Base-by-base conservation (phyloP, 805 yeast species). In the Wickerhamiella cacticola region DNA sequence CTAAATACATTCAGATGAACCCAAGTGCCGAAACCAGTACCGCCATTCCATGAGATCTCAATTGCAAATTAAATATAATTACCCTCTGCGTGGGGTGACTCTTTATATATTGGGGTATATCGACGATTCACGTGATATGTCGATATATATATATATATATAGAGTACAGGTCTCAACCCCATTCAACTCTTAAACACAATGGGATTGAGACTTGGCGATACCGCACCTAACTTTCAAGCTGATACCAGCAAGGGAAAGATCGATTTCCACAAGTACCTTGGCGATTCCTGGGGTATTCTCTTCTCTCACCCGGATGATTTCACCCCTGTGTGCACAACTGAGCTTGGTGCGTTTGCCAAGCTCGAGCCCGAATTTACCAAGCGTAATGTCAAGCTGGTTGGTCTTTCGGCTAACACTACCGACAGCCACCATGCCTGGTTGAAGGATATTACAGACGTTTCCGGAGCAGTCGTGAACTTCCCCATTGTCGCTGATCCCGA, bases 321-420 rank as follows among this genome's bases (percentile, higher is more conserved):
- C 74, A 86, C 96, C 18, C 96, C 96, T 45, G 95, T 86, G 50
- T 86, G 96, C 68, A 86, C 95, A 61, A 86, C 95, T 49, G 96
- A 86, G 72, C 74, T 86, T 64, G 95, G 95, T 58, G 95, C 94
- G n/a, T 86, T 86, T 61, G 88, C 95, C 57, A 75, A 79, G 61
- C 77, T 86, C 67, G 84, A 85, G 69, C 85, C 89, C 48, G 95
- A 86, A 66, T 86, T 86, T 61, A 77, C 80, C 64, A 73, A 80
- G 68, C 80, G 95, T 71, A 76, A 76, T 59, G 88, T 80, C 65
- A 85, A 86, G 72, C 74, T 86, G 67, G 78, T 86, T 66, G 96
- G 95, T 56, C 71, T 86, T 56, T 82, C 94, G 48, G 92, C 94
- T 53, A 87, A 86, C 67, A 79, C 77, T 56, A 73, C 84, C 53